These are phyloP conservation scores for Mitragyna speciosa DNA, from an alignment of 257 asterid species.

Conservation along the genomic window DNA sequence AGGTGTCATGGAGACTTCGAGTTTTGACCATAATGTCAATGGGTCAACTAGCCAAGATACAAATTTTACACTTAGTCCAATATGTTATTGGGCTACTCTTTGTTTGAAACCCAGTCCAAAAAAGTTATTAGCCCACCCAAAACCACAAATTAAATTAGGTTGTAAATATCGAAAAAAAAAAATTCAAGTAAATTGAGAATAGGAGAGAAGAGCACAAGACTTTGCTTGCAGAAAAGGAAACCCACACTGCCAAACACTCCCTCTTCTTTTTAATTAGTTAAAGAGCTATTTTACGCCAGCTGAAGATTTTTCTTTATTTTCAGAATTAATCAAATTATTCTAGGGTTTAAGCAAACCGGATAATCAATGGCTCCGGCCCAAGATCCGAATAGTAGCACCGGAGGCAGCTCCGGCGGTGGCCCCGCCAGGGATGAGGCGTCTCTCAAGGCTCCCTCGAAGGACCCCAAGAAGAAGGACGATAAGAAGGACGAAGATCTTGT, in stretches of 20 bases:
- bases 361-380: slow-evolving; percentile 20
- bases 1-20: no score
- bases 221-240: slow-evolving; percentile 5
- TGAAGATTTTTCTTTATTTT: neutral
- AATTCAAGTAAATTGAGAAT: neutral
- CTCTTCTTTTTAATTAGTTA: neutral
- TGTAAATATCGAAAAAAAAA: neutral
- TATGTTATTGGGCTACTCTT: neutral
- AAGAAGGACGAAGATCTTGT: slow-evolving; percentile 97
- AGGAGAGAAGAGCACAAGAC: neutral
- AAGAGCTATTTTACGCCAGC: neutral
- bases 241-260: neutral
- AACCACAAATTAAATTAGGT: neutral
- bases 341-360: slow-evolving; percentile 33
- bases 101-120: no score
- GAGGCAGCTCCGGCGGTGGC: slow-evolving; percentile 44
- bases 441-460: slow-evolving; percentile 64
- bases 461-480: slow-evolving; percentile 87
- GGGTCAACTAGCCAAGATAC: neutral
- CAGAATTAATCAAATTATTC: neutral
- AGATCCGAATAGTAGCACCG: slow-evolving; percentile 51
- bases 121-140: neutral
- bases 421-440: slow-evolving; percentile 53
- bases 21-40: neutral
- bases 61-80: neutral